Base-by-base conservation (phyloP, 176 grass and related monocot species). In the Eragrostis curvula region DNA sequence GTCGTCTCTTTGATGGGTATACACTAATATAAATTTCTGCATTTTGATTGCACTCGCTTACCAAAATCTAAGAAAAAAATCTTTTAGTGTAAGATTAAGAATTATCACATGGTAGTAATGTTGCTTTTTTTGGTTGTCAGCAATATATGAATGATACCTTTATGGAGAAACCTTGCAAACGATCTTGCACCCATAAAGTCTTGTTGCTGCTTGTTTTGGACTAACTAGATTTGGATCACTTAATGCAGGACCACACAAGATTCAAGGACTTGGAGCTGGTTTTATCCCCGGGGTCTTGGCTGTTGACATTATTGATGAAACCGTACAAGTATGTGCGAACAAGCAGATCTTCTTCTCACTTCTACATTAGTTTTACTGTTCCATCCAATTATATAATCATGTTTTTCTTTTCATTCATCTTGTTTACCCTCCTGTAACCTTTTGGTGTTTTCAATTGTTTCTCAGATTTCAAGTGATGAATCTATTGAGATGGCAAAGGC, bases 241-340 rank as follows among this genome's bases (percentile, higher is more conserved):
- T 84, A 74, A 61, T 72, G 20, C 82, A 97, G 94, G 91, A n/a
- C 91, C 91, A 56, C 94, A 97, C 85, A 97, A 97, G 62, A 97
- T 97, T 80, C 94, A 97, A 71, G 94, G 94, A 74, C 90, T 97
- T 77, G 94, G 94, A 86, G 87, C 94, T 83, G 94, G 94, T 55
- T 97, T 97, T 86, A 76, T 97, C 76, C 94, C 94, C 62, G 91
- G 87, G 45, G 91, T 97, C 73, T 74, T 97, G 82, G 82, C 88
- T 81, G 87, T 92, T 84, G 62, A 79, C 75, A 82, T 94, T 39
- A 79, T 97, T 66, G 76, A 97, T 90, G 94, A 97, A 94, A 42
- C 71, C 42, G 3, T 97, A 48, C 87, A 92, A 55, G 94, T 97
- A 79, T 63, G 52, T 41, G 65, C 49, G 65, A 77, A 23, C 66